Evolutionary conservation across 1,284 basidiomycete species (phyloP), one percentile per base, ranked within the genome.

Genomic region (Pseudozyma sp.): DNA sequence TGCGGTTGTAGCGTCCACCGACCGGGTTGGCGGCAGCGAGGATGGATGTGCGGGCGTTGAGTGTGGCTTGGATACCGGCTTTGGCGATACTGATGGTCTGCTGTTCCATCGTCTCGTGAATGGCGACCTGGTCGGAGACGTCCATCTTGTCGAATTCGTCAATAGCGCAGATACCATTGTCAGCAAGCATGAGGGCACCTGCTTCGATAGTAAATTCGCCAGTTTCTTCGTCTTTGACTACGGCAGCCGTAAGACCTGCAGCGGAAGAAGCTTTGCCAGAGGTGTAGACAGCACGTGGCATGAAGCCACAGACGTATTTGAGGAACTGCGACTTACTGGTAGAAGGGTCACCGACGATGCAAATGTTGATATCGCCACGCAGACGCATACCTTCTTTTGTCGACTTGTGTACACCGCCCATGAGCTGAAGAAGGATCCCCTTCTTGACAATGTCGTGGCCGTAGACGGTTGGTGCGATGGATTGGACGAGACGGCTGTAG

Each of bases 131-230:
- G 50, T 99, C 97, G 2, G 93, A 91, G 51, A 98, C 90, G 86
- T 99, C 96, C 97, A 99, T 99, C 87, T 99, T 99, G 89, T 99
- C 96, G 85, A 99, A 99, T 86, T 99, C 97, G 87, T 99, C 97
- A 82, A 99, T 99, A 14, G 96, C 95, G 83, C 97, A 99, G 85
- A 99, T 98, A 19, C 97, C 97, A 79, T 99, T 99, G 87, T 99
- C 97, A 8, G 97, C 97, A 4, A 99, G 89, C 97, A 99, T 99
- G 74, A 99, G 89, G 1, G 97, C 97, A 18, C 83, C 83, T 10
- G 96, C 97, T 87, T 99, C 97, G 83, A 99, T 99, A 0, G 97
- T 99, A 87, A 99, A 99, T 84, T 99, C 97, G 49, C 96, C 96
- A 0, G 96, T 96, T 86, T 99, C 97, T 86, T 99, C 96, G 84